Evolutionary conservation across 2,329 filamentous ascomycete species (phyloP), one percentile per base, ranked within the genome.

Genomic region (Neoarthrinium moseri): DNA sequence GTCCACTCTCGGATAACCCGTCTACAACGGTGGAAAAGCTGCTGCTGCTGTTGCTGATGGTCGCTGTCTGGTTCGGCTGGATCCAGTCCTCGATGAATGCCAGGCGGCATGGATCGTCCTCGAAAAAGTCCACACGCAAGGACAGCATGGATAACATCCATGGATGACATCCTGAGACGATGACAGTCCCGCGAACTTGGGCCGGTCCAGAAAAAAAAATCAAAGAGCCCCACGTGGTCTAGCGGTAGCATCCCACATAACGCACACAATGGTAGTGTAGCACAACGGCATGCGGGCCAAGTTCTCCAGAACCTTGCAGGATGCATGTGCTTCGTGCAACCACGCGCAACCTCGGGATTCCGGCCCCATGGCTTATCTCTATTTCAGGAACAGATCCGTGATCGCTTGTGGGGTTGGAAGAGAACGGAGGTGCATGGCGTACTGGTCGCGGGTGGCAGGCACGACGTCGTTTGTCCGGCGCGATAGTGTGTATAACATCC

Each of bases 21-120:
- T 61, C 56, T 61, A 58, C 61, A 65, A 52, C 60, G 54, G 52
- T 66, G 64, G 45, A 59, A 59, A 50, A 53, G 57, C 47, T 48
- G 52, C n/a, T n/a, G n/a, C n/a, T n/a, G n/a, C n/a, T n/a, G 24
- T 43, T 27, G 36, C 61, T 57, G n/a, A 15, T 3, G 30, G 7
- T 15, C 53, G 6, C 10, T 6, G 56, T 52, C 50, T 48, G 45
- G 12, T 57, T 53, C 42, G 43, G 49, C 34, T 54, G 48, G 29
- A 62, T 53, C 64, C 60, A 65, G 56, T 61, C 54, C 51, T 62
- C 59, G 27, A 61, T 57, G 17, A 49, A 58, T n/a, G 56, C 58
- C 27, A n/a, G n/a, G n/a, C n/a, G n/a, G 54, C 52, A 45, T 57
- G 51, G 59, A 66, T 66, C 29, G 48, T 58, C 8, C 7, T 11